A percentile compares a stretch with the other conserved stretches of the same genome.
Conservation (phyloP, 169 alveolate genomes). For the Eimeria praecox region DNA sequence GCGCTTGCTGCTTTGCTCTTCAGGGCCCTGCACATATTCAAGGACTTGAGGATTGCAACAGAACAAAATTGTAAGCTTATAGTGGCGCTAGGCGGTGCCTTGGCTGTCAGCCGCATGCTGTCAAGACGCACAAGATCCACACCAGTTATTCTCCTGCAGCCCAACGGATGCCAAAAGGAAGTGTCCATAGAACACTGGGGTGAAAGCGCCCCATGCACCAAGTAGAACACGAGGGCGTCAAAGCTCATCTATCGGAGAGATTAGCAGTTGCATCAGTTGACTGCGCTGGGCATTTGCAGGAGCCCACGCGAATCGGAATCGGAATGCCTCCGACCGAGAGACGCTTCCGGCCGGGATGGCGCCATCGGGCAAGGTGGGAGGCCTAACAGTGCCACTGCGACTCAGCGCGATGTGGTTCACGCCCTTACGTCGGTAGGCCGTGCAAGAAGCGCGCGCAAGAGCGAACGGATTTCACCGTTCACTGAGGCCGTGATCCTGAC, state of each 20-base stretch:
- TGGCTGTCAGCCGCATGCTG: background rate
- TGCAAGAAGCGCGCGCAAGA: background rate
- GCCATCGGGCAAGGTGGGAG: background rate
- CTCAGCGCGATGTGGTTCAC: slow-evolving; percentile 1
- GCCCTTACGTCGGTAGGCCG: slow-evolving; percentile 43
- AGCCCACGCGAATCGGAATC: slow-evolving; percentile 6
- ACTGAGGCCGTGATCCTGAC: slow-evolving; percentile 58
- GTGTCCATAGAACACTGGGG: background rate
- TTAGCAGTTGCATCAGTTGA: background rate
- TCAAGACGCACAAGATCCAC: background rate
- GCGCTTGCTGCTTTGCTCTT: background rate
- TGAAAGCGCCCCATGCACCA: too few species aligned
- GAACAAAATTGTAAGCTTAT: background rate
- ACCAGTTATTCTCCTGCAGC: background rate
- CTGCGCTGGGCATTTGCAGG: background rate
- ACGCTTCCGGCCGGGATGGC: background rate
- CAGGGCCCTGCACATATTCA: slow-evolving; percentile 16
- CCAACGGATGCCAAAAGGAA: background rate
- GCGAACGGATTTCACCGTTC: slow-evolving; percentile 28
- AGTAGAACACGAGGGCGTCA: background rate
- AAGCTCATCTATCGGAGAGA: background rate
- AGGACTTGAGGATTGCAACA: background rate
- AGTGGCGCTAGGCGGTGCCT: background rate
- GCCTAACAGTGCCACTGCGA: background rate
- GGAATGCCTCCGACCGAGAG: slow-evolving; percentile 7